Base-by-base conservation (phyloP, 2,329 filamentous ascomycete genomes). In the Lecanicillium sp. region DNA sequence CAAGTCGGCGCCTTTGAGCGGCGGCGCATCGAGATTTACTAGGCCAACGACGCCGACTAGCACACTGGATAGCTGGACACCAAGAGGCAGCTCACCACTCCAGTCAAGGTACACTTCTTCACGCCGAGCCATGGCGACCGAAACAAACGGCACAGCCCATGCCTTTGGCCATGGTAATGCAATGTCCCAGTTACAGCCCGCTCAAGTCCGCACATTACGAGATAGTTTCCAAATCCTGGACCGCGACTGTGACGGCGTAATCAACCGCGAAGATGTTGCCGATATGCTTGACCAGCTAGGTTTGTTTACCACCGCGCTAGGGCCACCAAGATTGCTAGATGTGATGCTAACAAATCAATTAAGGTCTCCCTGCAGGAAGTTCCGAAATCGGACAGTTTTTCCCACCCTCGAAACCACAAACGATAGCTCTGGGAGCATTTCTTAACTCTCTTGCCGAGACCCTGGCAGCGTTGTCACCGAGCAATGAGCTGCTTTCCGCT, bases 181-280 rank as follows among this genome's bases (percentile, higher is more conserved):
- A 12, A 66, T 88, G 32, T 80, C 81, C 3, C 82, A 85, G 52
- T 64, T 96, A 30, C 84, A 90, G 28, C 80, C 86, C 3, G 71
- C 85, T 3, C 86, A 95, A 51, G 78, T 95, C 27, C 79, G 89
- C 52, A 85, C 86, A 51, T 75, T 98, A 62, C 78, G 92, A 44
- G 90, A 96, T 56, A 87, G 84, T 0, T 98, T 96, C 60, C 86
- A 94, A 59, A 88, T 95, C 43, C 71, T 98, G 33, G 92, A 96
- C 59, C 75, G 86, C 43, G 83, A 92, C 60, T 89, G 87, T 53
- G 87, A 92, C 53, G 89, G 90, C 14, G 68, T 76, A 36, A 81
- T 98, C 44, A 84, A 82, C 48, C 74, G 83, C 43, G 83, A 90
- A 16, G 87, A 94, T 56, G 80, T 98, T 5, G 78, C 78, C 13